These are phyloP conservation scores for Theileria sp. DNA, from an alignment of 169 alveolate species.

Conservation along the genomic window DNA sequence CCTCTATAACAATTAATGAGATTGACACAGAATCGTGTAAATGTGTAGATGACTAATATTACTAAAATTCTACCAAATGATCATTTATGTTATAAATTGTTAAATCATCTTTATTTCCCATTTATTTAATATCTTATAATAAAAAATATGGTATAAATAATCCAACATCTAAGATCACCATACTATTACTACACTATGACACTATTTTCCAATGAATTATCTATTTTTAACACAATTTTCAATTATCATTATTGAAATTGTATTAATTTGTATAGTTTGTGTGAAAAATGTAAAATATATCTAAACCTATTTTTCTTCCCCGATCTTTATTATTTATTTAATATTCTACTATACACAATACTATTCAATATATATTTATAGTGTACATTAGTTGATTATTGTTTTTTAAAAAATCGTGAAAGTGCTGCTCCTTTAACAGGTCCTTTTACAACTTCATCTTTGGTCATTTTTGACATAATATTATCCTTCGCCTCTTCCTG, in stretches of 20 bases:
- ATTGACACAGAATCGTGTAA: neutral
- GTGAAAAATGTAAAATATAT: neutral
- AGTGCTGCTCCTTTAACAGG: slow-evolving; percentile 62
- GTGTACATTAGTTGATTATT: neutral
- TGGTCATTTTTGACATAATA: slow-evolving; percentile 38
- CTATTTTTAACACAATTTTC: neutral
- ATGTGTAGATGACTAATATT: neutral
- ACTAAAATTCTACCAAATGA: slow-evolving; percentile 30
- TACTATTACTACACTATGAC: neutral
- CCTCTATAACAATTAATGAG: slow-evolving; percentile 31
- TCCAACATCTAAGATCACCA: neutral
- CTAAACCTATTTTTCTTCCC: neutral
- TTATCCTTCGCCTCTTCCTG: slow-evolving; percentile 30
- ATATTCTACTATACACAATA: neutral
- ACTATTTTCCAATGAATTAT: slow-evolving; percentile 2
- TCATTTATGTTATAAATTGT: slow-evolving; percentile 32
- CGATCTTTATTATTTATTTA: neutral
- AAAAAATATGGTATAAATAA: too few species aligned
- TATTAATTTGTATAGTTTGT: neutral
- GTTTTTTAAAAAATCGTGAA: slow-evolving; percentile 36
- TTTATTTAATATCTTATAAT: neutral
- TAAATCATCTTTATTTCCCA: slow-evolving; percentile 37
- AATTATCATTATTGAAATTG: neutral
- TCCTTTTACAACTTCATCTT: slow-evolving; percentile 37
- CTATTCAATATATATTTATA: neutral